These are phyloP conservation scores for Annulohypoxylon moriforme DNA, from an alignment of 495 filamentous ascomycete genomes.

Conservation along the genomic window DNA sequence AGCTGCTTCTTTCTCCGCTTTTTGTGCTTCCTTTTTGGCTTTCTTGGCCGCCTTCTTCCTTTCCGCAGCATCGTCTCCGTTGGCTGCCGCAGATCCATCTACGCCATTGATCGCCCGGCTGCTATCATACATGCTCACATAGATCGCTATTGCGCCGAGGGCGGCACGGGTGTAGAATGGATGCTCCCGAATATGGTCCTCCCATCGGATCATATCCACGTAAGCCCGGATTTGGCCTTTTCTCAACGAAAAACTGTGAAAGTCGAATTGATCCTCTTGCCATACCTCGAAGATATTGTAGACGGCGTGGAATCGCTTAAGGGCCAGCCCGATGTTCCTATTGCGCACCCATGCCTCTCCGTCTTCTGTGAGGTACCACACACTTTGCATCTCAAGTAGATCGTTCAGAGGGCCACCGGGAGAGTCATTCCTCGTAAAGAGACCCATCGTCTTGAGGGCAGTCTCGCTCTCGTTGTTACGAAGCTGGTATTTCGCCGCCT, in stretches of 20 bases:
- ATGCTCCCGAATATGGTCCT: slow-evolving; percentile 88
- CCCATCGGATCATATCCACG: slow-evolving; percentile 95
- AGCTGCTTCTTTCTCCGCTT: slow-evolving; percentile 81
- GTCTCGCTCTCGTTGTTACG: slow-evolving; percentile 90
- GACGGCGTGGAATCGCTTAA: slow-evolving; percentile 89
- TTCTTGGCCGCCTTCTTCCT: slow-evolving; percentile 95
- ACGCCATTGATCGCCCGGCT: slow-evolving; percentile 69
- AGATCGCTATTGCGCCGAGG: slow-evolving; percentile 81
- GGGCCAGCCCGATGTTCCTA: slow-evolving; percentile 81
- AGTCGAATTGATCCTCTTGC: slow-evolving; percentile 99
- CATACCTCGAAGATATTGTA: slow-evolving; percentile 95
- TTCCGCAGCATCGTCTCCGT: slow-evolving; percentile 72
- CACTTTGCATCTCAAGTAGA: slow-evolving; percentile 97
- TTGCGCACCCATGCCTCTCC: slow-evolving; percentile 89
- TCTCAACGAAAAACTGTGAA: slow-evolving; percentile 94
- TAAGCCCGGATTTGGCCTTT: slow-evolving; percentile 97
- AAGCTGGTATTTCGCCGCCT: slow-evolving; percentile 96
- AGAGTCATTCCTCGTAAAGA: slow-evolving; percentile 90
- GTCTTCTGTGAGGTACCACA: slow-evolving; percentile 97
- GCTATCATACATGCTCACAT: slow-evolving; percentile 82
- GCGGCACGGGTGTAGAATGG: slow-evolving; percentile 93
- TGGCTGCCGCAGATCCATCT: slow-evolving; percentile 58
- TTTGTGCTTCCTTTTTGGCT: slow-evolving; percentile 90
- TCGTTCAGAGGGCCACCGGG: slow-evolving; percentile 89
- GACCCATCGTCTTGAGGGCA: slow-evolving; percentile 86